Evolutionary conservation across 768 basidiomycete genomes (phyloP), one percentile per base, ranked within the genome.

Genomic region (Agrocybe chaxingu): DNA sequence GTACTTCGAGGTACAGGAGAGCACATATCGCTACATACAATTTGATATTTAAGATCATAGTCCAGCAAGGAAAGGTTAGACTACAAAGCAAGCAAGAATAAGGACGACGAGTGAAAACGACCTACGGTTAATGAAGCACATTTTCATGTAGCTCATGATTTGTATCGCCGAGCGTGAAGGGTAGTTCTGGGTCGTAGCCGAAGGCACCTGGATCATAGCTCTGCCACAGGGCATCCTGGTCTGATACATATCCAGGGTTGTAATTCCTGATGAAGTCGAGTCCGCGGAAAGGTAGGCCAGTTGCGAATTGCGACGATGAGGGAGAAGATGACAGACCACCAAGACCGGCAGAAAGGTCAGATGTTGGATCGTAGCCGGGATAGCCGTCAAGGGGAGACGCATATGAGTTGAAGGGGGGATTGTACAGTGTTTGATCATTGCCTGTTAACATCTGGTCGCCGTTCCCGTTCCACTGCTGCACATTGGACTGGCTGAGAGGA

Each of bases 251-350:
- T 33, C 75, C 74, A 54, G 77, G 76, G 45, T 81, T 76, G 62
- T 86, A 91, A 60, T 89, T 91, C 58, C 87, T 81, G 60, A 93
- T 85, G 59, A 81, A 93, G 58, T 93, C 91, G 31, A 92, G 74
- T 8, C 89, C 91, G 30, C 82, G 78, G 73, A 92, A 93, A 1
- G 89, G 91, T n/a, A 92, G 72, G 35, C 88, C 88, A 18, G 83
- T 75, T 54, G 84, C 73, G 63, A 90, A 90, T 3, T 77, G 73
- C n/a, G 85, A 66, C 4, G 76, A 78, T 9, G 84, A 79, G 2
- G 85, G 79, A 8, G 82, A 80, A 8, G 76, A 78, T 4, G 82
- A 82, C 31, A 79, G 68, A 4, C 75, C 75, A 44, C 67, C 58
- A 52, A 78, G 55, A 16, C 63, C 62, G 34, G 61, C 59, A 40